These are phyloP conservation scores for Neurospora sp. DNA, from an alignment of 495 filamentous ascomycete species.

Conservation along the genomic window DNA sequence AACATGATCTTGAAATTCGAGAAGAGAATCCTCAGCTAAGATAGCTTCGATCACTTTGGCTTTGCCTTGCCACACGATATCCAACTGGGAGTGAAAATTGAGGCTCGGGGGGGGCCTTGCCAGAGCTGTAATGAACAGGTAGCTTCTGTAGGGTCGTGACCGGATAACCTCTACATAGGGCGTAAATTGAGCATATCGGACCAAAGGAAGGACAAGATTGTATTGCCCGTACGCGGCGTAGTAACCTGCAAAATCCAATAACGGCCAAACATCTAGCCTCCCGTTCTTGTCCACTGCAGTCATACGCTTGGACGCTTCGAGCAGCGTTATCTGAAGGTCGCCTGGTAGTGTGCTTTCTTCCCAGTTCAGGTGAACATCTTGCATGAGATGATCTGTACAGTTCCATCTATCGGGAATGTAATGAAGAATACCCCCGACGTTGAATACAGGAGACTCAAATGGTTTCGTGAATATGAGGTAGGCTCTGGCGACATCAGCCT, in stretches of 20 bases:
- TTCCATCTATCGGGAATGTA: too few relatives aligned
- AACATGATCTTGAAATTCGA: not conserved
- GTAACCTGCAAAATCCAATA: not conserved
- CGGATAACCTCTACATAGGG: too few relatives aligned
- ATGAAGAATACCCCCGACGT: too few relatives aligned
- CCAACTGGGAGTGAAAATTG: too few relatives aligned
- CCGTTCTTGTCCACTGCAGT: not conserved
- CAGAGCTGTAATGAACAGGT: too few relatives aligned
- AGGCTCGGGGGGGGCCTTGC: too few relatives aligned
- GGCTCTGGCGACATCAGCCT: not conserved
- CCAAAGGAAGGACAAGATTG: not conserved
- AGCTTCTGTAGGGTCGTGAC: not conserved
- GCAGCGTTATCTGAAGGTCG: not conserved
- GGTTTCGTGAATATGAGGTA: not conserved
- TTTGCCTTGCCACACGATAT: too few relatives aligned
- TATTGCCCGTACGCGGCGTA: rapidly evolving
- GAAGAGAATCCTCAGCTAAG: not conserved
- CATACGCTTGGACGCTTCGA: not conserved
- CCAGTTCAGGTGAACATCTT: not conserved
- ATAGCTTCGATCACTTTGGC: not conserved
- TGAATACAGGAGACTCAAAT: not conserved
- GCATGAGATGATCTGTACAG: not conserved
- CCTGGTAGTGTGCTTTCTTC: not conserved
- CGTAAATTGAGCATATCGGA: not conserved
- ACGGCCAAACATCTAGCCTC: too few relatives aligned